Percentiles rank a stretch among this genome's conserved stretches.
phyloP scores from a whole-genome alignment of 139 green algal species.

The Ulvella scutata region DNA sequence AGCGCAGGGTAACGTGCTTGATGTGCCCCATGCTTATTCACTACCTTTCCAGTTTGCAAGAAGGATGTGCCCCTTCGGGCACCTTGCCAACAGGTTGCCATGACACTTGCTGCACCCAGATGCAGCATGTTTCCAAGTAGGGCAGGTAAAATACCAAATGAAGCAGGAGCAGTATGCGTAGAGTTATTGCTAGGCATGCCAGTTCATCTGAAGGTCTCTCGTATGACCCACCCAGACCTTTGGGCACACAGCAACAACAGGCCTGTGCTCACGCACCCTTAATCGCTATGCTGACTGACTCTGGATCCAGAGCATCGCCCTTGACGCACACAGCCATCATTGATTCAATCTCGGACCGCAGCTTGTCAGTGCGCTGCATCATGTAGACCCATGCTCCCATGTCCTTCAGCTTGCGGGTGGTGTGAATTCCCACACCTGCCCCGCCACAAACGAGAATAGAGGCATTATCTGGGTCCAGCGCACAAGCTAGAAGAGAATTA shows the following conservation, averaged over 20 bases:
- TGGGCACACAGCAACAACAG: too few relatives aligned
- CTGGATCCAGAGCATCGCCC: slow-evolving; percentile 63
- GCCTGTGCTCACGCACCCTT: slow-evolving; percentile 17
- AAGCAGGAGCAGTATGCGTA: too few relatives aligned
- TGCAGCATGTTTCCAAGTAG: not conserved
- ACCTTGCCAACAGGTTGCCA: not conserved
- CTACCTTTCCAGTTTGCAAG: too few relatives aligned
- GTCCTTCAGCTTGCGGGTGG: slow-evolving; percentile 74
- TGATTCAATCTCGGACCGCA: slow-evolving; percentile 69
- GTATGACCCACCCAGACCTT: too few relatives aligned
- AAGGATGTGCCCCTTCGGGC: too few relatives aligned
- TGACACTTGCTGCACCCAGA: not conserved
- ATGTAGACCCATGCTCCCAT: slow-evolving; percentile 92
- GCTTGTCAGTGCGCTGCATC: slow-evolving; percentile 63
- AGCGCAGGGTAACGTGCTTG: too few relatives aligned
- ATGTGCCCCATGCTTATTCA: too few relatives aligned
- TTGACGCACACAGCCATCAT: slow-evolving; percentile 85
- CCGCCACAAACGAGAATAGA: slow-evolving; percentile 80
- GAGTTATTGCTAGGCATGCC: too few relatives aligned
- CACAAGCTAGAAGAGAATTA: not conserved
- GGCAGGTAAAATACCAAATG: not conserved
- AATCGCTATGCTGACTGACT: slow-evolving; percentile 57
- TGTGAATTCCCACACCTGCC: slow-evolving; percentile 67
- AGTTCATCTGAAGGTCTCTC: too few relatives aligned
- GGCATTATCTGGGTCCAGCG: slow-evolving; percentile 74